Conservation (phyloP, 768 basidiomycete genomes). For the Lyophyllum shimeji region DNA sequence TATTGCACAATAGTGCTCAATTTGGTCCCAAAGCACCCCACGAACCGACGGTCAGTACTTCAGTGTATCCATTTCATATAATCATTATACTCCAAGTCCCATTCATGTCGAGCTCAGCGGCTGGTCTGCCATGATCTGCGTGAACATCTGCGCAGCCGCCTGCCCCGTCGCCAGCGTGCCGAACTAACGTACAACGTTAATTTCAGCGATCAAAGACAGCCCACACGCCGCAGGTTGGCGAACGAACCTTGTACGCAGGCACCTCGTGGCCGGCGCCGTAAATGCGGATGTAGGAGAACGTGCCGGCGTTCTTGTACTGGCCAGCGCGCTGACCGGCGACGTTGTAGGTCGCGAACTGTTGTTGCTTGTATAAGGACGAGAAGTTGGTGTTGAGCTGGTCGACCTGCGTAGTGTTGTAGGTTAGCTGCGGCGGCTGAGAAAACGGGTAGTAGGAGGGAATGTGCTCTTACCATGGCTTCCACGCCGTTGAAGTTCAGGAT, state of each 20-base stretch:
- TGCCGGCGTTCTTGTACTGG: slow-evolving; percentile 59
- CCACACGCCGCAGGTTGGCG: neutral
- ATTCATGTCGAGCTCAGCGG: slow-evolving; percentile 18
- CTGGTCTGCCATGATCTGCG: slow-evolving; percentile 37
- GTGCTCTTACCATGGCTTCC: slow-evolving; percentile 50
- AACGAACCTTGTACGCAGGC: slow-evolving; percentile 41
- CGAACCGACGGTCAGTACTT: too few species aligned
- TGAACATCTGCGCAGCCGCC: slow-evolving; percentile 44
- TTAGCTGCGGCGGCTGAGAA: neutral
- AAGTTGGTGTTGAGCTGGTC: slow-evolving; percentile 47
- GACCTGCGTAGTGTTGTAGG: slow-evolving; percentile 29
- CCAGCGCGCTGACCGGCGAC: slow-evolving; percentile 51
- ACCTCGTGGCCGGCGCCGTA: slow-evolving; percentile 49
- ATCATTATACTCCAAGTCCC: too few species aligned
- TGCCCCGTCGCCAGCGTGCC: slow-evolving; percentile 36
- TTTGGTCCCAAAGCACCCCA: too few species aligned
- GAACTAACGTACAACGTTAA: slow-evolving; percentile 28
- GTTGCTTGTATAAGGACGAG: slow-evolving; percentile 37
- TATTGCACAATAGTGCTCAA: too few species aligned
- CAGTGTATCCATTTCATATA: too few species aligned
- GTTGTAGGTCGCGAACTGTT: slow-evolving; percentile 45
- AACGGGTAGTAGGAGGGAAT: neutral
- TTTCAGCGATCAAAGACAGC: neutral
- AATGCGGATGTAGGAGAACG: slow-evolving; percentile 53
- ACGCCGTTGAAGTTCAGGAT: slow-evolving; percentile 56